These are phyloP conservation scores for Elongisporangium anandrum DNA, from an alignment of 352 stramenopile species.

Conservation along the genomic window DNA sequence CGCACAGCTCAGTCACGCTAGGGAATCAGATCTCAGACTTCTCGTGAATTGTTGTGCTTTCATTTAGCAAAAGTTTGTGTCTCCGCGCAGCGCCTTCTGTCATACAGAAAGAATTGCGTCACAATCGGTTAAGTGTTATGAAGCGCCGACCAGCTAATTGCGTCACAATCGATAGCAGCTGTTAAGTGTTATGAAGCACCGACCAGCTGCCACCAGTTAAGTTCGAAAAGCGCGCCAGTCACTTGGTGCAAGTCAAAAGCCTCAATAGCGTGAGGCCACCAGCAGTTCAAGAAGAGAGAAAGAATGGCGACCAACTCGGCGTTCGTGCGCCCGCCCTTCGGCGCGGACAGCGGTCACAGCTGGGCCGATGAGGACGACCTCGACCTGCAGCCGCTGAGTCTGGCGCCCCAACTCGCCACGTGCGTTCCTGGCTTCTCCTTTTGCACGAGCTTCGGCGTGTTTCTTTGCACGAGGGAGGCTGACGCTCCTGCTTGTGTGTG, in stretches of 20 bases:
- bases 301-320: conserved; percentile 56
- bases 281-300: conserved; percentile 6
- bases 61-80: no score
- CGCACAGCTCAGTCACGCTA: no score
- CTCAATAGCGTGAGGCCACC: conserved; percentile 1
- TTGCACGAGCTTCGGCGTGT: not conserved
- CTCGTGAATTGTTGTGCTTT: no score
- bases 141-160: no score
- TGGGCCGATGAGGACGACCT: conserved; percentile 81
- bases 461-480: conserved; percentile 8
- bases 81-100: no score
- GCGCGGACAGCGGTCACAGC: conserved; percentile 29
- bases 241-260: not conserved
- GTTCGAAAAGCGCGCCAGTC: not conserved
- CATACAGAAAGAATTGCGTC: no score
- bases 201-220: not conserved
- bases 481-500: not conserved
- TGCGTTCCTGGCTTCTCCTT: conserved; percentile 16
- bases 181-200: conserved; percentile 12
- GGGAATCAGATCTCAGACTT: no score
- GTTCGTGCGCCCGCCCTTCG: conserved; percentile 22
- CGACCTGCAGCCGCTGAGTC: conserved; percentile 44
- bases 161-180: no score
- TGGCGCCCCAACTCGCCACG: conserved; percentile 36
- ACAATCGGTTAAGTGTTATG: no score